These are phyloP conservation scores for Nannochloris sp. DNA, from an alignment of 139 green algal genomes.

Conservation along the genomic window DNA sequence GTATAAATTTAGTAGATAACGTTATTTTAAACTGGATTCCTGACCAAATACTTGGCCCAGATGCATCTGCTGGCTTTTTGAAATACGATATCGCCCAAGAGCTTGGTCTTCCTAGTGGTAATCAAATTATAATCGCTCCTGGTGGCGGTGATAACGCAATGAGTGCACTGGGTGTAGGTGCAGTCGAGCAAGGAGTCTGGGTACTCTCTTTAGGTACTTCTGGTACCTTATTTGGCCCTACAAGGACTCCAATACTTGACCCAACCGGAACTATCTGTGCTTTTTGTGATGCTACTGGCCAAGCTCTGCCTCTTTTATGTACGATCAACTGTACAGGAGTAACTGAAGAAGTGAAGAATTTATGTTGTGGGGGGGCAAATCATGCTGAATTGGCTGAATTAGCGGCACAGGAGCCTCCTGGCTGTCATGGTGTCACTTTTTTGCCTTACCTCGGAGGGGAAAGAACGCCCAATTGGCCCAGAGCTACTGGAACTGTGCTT, in stretches of 20 bases:
- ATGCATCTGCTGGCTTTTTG: slow-evolving; percentile 40
- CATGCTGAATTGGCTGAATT: slow-evolving; percentile 52
- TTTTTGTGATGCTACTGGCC: slow-evolving; percentile 74
- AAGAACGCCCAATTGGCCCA: slow-evolving; percentile 84
- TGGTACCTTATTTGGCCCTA: slow-evolving; percentile 75
- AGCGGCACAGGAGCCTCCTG: slow-evolving; percentile 50
- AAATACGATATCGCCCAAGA: slow-evolving; percentile 32
- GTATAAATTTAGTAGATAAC: slow-evolving; percentile 39
- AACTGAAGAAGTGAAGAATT: slow-evolving; percentile 55
- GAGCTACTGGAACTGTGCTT: slow-evolving; percentile 55
- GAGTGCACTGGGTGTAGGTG: slow-evolving; percentile 19
- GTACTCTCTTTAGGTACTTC: slow-evolving; percentile 75
- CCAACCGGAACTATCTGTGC: slow-evolving; percentile 56
- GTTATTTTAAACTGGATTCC: slow-evolving; percentile 42
- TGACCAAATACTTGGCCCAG: background rate
- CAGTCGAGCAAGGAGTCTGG: slow-evolving; percentile 35
- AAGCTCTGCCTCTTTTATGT: slow-evolving; percentile 69
- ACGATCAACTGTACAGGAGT: slow-evolving; percentile 79
- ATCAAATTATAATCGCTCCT: slow-evolving; percentile 44
- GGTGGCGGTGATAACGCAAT: slow-evolving; percentile 65
- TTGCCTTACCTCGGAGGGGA: slow-evolving; percentile 79
- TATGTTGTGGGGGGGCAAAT: slow-evolving; percentile 39
- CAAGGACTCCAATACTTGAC: slow-evolving; percentile 51
- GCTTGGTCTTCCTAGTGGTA: slow-evolving; percentile 41
- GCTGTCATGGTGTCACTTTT: slow-evolving; percentile 60